Base-by-base conservation (phyloP, 257 asterid genomes). In the Striga asiatica region DNA sequence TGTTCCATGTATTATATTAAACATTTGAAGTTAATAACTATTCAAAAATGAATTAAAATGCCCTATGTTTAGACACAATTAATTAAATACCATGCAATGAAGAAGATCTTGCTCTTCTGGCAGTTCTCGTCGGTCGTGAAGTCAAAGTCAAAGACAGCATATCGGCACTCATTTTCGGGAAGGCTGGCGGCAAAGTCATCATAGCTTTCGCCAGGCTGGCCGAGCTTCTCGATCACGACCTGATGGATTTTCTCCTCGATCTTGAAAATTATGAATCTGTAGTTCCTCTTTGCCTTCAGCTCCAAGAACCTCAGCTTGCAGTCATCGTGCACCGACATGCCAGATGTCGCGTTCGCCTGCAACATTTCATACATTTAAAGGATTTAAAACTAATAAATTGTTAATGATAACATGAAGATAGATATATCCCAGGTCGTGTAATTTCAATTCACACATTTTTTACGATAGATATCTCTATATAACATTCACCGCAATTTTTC, bases 71-170 rank as follows among this genome's bases (percentile, higher is more conserved):
- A n/a, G n/a, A n/a, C n/a, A n/a, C n/a, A n/a, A n/a, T n/a, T n/a
- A n/a, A n/a, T n/a, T n/a, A n/a, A n/a, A n/a, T 60, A 71, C 76
- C 73, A 71, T 19, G 77, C 77, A 38, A 71, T 51, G 77, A n/a
- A n/a, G n/a, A n/a, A n/a, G n/a, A n/a, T n/a, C n/a, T n/a, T n/a
- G n/a, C n/a, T n/a, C n/a, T n/a, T 71, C 53, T 60, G 76, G 73
- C 64, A 59, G 49, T 66, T 66, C 19, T 71, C 73, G 0, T 42
- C 5, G 13, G 77, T 71, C 1, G 58, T 61, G 60, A 66, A 71
- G 46, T 71, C 64, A 54, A 71, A 71, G 46, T 71, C 77, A 38
- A 54, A 71, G 41, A 71, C 69, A 22, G 72, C 72, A 31, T 65
- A 71, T 4, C 76, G 76, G 8, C 76, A 71, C 63, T 71, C 70